Percentiles rank a stretch among this genome's conserved stretches.
Evolutionary conservation across 176 grass and related monocot genomes (phyloP).

Genomic region (Oryza australiensis): DNA sequence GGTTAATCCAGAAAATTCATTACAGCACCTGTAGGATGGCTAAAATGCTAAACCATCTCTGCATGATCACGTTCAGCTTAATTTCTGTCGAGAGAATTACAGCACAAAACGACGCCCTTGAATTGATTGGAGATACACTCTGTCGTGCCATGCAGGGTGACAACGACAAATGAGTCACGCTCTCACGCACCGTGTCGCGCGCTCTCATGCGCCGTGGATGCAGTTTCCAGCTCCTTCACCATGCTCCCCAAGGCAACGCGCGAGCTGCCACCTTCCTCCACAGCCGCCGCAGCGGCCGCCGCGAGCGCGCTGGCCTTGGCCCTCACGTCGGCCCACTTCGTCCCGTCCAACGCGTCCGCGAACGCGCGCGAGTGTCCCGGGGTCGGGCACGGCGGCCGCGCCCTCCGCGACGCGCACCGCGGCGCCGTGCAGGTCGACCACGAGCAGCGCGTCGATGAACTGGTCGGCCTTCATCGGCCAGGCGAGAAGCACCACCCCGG

Average conservation of each 20-base stretch:
- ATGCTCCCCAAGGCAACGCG: conserved; percentile 25
- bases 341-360: conserved; percentile 22
- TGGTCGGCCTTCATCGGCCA: conserved; percentile 51
- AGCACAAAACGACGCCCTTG: no score
- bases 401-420: conserved; percentile 32
- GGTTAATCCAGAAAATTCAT: no score
- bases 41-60: no score
- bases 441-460: conserved; percentile 31
- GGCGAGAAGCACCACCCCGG: conserved; percentile 19
- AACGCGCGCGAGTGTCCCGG: conserved; percentile 26
- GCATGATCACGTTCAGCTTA: no score
- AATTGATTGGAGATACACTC: no score
- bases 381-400: conserved; percentile 32
- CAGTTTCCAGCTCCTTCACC: not conserved
- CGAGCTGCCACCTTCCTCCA: conserved; percentile 48
- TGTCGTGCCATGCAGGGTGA: no score
- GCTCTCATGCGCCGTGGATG: no score
- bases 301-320: not conserved
- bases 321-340: conserved; percentile 15
- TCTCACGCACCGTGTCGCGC: no score
- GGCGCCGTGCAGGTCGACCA: conserved; percentile 28
- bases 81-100: no score
- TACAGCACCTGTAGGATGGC: no score
- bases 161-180: no score
- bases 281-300: not conserved